A percentile compares a stretch with the other conserved stretches of the same genome.
These are phyloP conservation scores for Apiospora aurea DNA, from an alignment of 2,329 filamentous ascomycete genomes.

Conservation along the genomic window DNA sequence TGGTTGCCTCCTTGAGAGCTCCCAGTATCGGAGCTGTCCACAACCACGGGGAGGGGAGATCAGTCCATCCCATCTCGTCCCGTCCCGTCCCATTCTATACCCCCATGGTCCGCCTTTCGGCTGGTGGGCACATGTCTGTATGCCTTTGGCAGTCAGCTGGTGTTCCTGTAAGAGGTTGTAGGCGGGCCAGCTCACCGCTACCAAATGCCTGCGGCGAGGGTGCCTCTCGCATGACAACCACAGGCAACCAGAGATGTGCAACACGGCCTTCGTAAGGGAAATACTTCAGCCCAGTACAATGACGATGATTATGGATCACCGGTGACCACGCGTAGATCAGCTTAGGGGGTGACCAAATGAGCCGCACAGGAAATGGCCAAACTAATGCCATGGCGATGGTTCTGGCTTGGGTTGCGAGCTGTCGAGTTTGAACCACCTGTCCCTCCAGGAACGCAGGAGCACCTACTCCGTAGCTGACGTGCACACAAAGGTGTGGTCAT, in stretches of 20 bases:
- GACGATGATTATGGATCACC: constrained; percentile 51
- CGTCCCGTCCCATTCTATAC: background rate
- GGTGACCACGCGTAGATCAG: constrained; percentile 44
- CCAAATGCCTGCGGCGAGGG: background rate
- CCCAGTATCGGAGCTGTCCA: constrained; percentile 50
- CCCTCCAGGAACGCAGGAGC: too few species aligned
- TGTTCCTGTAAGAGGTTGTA: background rate
- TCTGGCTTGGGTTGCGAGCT: constrained; percentile 23
- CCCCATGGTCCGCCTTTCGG: constrained; percentile 40
- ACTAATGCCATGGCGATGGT: constrained; percentile 45
- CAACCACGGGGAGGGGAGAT: constrained; percentile 43
- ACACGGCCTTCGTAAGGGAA: constrained; percentile 50
- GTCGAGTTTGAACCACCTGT: too few species aligned
- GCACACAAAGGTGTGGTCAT: constrained; percentile 36
- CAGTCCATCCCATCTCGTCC: constrained; percentile 35
- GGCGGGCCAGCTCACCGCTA: constrained; percentile 12
- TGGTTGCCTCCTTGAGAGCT: constrained; percentile 48
- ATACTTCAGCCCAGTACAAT: constrained; percentile 43
- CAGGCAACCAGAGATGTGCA: constrained; percentile 44
- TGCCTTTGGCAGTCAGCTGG: constrained; percentile 27
- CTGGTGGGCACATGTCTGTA: constrained; percentile 40
- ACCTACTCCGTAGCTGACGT: constrained; percentile 40
- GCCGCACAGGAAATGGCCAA: constrained; percentile 49
- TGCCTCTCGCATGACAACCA: background rate
- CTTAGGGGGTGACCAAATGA: constrained; percentile 22